Evolutionary conservation across 1,139 yeast species (phyloP).

Genomic region (Debaryomycetaceae sp.): DNA sequence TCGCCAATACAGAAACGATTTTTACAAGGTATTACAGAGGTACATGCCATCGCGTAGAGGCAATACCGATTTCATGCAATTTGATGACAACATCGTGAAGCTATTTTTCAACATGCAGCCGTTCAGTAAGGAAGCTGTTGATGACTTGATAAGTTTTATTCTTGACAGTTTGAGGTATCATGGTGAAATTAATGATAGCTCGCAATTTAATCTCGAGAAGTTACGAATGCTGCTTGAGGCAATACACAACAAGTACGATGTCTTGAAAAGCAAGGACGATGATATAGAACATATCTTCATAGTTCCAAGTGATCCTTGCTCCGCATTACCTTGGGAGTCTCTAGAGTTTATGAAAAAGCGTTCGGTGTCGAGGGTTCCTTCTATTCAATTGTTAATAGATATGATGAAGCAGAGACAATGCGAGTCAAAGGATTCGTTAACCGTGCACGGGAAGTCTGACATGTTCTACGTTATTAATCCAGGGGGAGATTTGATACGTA

Average conservation of each 20-base stretch:
- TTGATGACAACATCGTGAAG: constrained; percentile 50
- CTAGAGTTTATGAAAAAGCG: constrained; percentile 48
- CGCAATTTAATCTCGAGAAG: constrained; percentile 58
- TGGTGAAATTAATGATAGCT: constrained; percentile 63
- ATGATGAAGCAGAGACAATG: constrained; percentile 23
- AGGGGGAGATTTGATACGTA: constrained; percentile 66
- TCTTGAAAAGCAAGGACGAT: constrained; percentile 6
- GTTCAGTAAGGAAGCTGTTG: background rate
- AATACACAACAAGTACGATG: constrained; percentile 40
- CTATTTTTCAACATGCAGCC: constrained; percentile 48
- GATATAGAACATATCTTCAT: constrained; percentile 56
- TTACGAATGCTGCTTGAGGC: constrained; percentile 27
- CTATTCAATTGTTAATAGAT: constrained; percentile 47
- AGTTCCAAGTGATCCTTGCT: constrained; percentile 62
- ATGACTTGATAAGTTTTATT: constrained; percentile 59
- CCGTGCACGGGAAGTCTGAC: constrained; percentile 6
- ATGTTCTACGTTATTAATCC: constrained; percentile 75
- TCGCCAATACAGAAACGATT: constrained; percentile 35
- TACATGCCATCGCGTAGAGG: constrained; percentile 37
- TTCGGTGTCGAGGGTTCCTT: constrained; percentile 76
- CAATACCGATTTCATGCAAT: constrained; percentile 19
- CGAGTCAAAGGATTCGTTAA: constrained; percentile 1
- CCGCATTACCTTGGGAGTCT: constrained; percentile 86
- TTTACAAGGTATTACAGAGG: constrained; percentile 22
- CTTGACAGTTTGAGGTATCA: constrained; percentile 58